Conservation (phyloP, 306 rosid species). For the Begonia loranthoides region DNA sequence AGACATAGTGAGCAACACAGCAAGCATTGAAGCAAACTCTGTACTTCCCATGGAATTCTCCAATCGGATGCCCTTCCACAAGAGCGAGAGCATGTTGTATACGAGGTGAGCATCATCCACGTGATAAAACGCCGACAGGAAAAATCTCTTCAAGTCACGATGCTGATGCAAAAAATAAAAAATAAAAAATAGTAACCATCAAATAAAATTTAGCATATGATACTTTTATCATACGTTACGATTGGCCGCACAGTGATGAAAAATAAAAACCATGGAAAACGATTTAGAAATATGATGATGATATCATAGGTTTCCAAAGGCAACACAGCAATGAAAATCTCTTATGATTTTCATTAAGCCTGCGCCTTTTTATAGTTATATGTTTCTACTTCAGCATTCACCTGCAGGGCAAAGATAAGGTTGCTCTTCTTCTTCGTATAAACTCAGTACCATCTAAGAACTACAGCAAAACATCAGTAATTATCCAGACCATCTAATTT, state of each 20-base stretch:
- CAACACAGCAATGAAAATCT: too few species aligned
- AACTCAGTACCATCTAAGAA: too few species aligned
- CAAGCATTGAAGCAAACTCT: constrained; percentile 56
- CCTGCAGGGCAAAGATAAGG: too few species aligned
- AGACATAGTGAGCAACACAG: constrained; percentile 48
- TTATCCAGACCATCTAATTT: too few species aligned
- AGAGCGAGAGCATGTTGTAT: constrained; percentile 81
- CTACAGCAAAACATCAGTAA: too few species aligned
- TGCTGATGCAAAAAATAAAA: constrained; percentile 24
- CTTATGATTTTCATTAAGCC: too few species aligned
- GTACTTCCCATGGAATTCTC: constrained; percentile 59
- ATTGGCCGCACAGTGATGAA: too few species aligned
- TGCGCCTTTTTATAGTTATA: too few species aligned
- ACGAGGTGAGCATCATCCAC: constrained; percentile 65
- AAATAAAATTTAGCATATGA: not conserved
- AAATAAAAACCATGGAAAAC: not conserved
- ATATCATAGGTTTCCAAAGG: not conserved
- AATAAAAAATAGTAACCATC: not conserved
- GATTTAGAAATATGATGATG: not conserved
- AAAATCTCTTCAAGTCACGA: constrained; percentile 55
- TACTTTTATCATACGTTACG: not conserved
- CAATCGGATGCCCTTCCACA: constrained; percentile 81
- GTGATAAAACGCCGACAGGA: constrained; percentile 78
- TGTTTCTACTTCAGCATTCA: too few species aligned
- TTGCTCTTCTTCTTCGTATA: too few species aligned